These are phyloP conservation scores for Psidium friedrichsthalianum DNA, from an alignment of 345 rosid species.

Conservation along the genomic window DNA sequence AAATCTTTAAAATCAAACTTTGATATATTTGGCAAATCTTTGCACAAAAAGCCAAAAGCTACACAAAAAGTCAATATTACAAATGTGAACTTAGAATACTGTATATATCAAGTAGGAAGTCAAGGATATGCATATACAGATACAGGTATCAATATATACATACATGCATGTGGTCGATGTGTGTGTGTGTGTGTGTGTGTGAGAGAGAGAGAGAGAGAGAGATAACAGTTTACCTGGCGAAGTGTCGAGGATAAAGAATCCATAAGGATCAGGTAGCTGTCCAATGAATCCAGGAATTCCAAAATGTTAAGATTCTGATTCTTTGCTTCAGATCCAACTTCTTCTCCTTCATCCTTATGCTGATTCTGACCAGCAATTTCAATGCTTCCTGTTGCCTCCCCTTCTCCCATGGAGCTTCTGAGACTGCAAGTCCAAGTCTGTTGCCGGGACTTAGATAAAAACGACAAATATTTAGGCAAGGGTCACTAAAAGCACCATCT, in stretches of 20 bases:
- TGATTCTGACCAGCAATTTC: conserved; percentile 12
- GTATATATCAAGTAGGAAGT: not conserved
- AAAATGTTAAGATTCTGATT: conserved; percentile 23
- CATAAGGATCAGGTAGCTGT: conserved; percentile 40
- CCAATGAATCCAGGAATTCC: conserved; percentile 72
- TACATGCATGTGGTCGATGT: not conserved
- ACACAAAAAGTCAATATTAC: not conserved
- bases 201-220: not conserved
- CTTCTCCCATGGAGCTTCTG: conserved; percentile 8
- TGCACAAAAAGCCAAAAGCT: not conserved
- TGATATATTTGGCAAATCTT: not conserved
- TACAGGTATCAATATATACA: not conserved
- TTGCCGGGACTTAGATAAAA: not conserved
- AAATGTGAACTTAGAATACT: not conserved
- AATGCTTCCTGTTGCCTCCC: not conserved
- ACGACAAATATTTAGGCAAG: not conserved
- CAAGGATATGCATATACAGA: not conserved
- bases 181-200: not conserved
- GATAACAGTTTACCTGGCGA: conserved; percentile 43
- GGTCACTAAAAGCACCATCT: not conserved
- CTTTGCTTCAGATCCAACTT: conserved; percentile 1
- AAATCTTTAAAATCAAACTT: not conserved
- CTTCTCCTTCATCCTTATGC: not conserved
- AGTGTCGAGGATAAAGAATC: conserved; percentile 61
- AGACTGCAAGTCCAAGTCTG: not conserved